phyloP scores from a whole-genome alignment of 805 yeast species.

The Cyberlindnera bimundalis region DNA sequence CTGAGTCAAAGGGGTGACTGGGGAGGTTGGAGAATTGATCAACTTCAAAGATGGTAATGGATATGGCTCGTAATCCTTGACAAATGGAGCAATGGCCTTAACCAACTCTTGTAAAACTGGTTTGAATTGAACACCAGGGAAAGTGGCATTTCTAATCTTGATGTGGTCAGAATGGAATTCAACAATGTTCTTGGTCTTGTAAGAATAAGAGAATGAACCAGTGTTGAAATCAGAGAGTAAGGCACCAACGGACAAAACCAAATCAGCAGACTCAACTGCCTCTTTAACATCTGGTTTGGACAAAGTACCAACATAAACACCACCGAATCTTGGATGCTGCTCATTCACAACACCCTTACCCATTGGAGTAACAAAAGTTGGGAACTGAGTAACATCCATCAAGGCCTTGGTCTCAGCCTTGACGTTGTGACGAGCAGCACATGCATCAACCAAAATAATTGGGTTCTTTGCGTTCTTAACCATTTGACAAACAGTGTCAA shows the following conservation, averaged over 20 bases:
- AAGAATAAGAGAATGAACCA: slow-evolving; percentile 77
- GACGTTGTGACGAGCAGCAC: slow-evolving; percentile 76
- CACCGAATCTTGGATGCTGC: slow-evolving; percentile 69
- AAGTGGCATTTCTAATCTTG: slow-evolving; percentile 65
- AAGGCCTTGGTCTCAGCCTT: slow-evolving; percentile 59
- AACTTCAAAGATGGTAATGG: slow-evolving; percentile 53
- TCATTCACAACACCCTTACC: slow-evolving; percentile 82
- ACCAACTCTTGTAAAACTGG: slow-evolving; percentile 44
- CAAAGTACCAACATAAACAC: slow-evolving; percentile 82
- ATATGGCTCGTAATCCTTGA: slow-evolving; percentile 44
- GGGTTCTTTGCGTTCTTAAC: slow-evolving; percentile 63
- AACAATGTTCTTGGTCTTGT: slow-evolving; percentile 68
- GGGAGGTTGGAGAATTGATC: slow-evolving; percentile 42
- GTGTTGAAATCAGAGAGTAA: slow-evolving; percentile 86
- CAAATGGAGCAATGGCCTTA: slow-evolving; percentile 35
- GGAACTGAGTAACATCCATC: slow-evolving; percentile 69
- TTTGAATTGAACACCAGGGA: slow-evolving; percentile 73
- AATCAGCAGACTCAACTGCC: slow-evolving; percentile 70
- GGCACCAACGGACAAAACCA: slow-evolving; percentile 77
- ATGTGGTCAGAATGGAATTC: slow-evolving; percentile 78
- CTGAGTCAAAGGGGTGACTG: slow-evolving; percentile 50
- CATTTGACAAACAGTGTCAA: slow-evolving; percentile 48
- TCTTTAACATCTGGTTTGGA: slow-evolving; percentile 69
- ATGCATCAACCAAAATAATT: slow-evolving; percentile 78
- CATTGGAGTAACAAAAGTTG: slow-evolving; percentile 85